A percentile compares a stretch with the other conserved stretches of the same genome.
Conservation (phyloP, 164 flowering plant genomes). For the Annona squamosa region DNA sequence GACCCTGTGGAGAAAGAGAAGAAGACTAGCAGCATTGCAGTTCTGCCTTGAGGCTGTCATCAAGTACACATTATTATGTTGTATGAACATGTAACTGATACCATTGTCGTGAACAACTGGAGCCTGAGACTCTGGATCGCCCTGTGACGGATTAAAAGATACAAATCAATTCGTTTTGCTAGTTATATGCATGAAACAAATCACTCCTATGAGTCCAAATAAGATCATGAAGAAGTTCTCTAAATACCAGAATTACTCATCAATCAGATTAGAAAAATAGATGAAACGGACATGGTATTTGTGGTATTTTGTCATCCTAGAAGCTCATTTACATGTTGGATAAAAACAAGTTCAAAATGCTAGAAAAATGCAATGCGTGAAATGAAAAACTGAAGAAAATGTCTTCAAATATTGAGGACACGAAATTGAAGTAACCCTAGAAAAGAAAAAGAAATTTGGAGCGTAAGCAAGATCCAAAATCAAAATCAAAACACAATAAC, state of each 20-base stretch:
- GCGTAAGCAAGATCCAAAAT: too few species aligned
- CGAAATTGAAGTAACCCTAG: too few species aligned
- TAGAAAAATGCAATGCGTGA: too few species aligned
- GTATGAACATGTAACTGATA: conserved; percentile 83
- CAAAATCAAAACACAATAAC: too few species aligned
- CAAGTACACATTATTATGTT: conserved; percentile 83
- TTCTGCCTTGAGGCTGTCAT: conserved; percentile 93
- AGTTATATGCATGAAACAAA: background rate
- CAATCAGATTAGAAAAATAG: background rate
- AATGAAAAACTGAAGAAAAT: too few species aligned
- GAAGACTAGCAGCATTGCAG: conserved; percentile 94
- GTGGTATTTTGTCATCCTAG: background rate
- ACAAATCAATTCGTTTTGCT: background rate
- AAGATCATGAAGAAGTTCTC: background rate
- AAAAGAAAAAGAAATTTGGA: too few species aligned
- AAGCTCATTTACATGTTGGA: background rate
- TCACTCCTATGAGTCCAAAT: too few species aligned
- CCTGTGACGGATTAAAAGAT: conserved; percentile 37
- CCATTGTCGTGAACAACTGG: conserved; percentile 94
- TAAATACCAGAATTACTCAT: too few species aligned
- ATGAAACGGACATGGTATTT: background rate
- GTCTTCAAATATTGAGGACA: too few species aligned
- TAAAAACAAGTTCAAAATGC: background rate
- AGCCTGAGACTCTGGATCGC: conserved; percentile 86
- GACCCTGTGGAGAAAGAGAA: conserved; percentile 82